Evolutionary conservation across 768 basidiomycete species (phyloP).

Genomic region (Xerocomus brunneocitrinus): DNA sequence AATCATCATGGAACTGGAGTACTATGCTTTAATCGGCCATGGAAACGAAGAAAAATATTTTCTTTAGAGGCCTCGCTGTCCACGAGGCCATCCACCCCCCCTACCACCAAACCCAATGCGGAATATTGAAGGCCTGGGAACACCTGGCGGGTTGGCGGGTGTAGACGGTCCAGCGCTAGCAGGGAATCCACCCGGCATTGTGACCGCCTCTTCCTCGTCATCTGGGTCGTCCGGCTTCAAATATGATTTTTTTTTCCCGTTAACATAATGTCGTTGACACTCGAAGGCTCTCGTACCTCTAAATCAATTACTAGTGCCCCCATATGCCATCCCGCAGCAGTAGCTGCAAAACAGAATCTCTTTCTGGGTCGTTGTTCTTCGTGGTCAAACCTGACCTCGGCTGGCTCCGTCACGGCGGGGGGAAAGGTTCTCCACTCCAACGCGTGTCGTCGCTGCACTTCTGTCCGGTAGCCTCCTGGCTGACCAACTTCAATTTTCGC

Average conservation of each 20-base stretch:
- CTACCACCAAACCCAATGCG: conserved; percentile 60
- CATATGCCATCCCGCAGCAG: conserved; percentile 89
- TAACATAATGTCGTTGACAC: background rate
- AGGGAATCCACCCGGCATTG: conserved; percentile 35
- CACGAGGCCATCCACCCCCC: conserved; percentile 31
- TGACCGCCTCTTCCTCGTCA: conserved; percentile 29
- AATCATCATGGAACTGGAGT: background rate
- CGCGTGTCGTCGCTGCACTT: conserved; percentile 34
- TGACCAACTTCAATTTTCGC: conserved; percentile 43
- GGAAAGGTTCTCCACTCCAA: conserved; percentile 17
- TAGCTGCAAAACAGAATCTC: conserved; percentile 73
- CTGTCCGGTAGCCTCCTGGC: conserved; percentile 55
- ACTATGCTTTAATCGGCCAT: conserved; percentile 9
- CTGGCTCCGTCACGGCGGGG: conserved; percentile 52
- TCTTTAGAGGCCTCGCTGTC: conserved; percentile 15
- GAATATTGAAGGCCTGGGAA: conserved; percentile 30
- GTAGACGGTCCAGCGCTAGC: conserved; percentile 13
- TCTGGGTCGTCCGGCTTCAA: conserved; percentile 32
- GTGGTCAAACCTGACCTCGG: conserved; percentile 70
- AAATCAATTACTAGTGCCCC: conserved; percentile 86
- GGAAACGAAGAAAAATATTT: background rate
- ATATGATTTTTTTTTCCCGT: conserved; percentile 4
- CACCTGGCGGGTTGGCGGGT: conserved; percentile 11
- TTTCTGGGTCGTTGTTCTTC: conserved; percentile 45
- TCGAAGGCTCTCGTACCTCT: conserved; percentile 42